These are phyloP conservation scores for Marasmius sp. DNA, from an alignment of 1,284 basidiomycete genomes.

Conservation along the genomic window DNA sequence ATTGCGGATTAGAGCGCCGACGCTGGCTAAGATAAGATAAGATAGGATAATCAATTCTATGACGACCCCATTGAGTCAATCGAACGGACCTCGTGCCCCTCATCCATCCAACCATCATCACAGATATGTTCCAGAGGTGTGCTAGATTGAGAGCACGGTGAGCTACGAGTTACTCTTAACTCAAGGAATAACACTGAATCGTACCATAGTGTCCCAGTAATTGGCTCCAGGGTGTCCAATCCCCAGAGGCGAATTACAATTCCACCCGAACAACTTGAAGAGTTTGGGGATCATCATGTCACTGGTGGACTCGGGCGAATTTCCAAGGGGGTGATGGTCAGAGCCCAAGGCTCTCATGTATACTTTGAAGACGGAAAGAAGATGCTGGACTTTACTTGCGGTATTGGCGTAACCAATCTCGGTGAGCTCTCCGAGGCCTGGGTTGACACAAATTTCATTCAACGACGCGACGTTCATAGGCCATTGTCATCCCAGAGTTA, in stretches of 20 bases:
- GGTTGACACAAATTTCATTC: background rate
- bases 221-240: background rate
- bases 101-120: no score
- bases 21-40: no score
- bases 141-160: no score
- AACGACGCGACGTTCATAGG: slow-evolving; percentile 43
- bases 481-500: slow-evolving; percentile 86
- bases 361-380: slow-evolving; percentile 68
- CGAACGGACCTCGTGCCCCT: no score
- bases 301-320: slow-evolving; percentile 68
- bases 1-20: no score
- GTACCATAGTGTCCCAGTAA: no score
- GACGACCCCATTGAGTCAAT: no score
- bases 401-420: slow-evolving; percentile 82
- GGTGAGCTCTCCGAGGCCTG: slow-evolving; percentile 43
- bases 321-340: slow-evolving; percentile 73
- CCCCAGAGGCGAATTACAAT: slow-evolving; percentile 7
- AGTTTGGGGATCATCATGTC: slow-evolving; percentile 65
- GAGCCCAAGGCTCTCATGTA: slow-evolving; percentile 79
- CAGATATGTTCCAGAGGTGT: no score
- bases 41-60: no score
- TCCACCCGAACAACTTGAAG: slow-evolving; percentile 17
- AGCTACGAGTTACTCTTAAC: no score
- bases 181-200: no score
- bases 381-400: slow-evolving; percentile 83